Percentiles rank a stretch among this genome's conserved stretches.
phyloP scores from a whole-genome alignment of 306 rosid genomes.

The Fragaria ananassa region DNA sequence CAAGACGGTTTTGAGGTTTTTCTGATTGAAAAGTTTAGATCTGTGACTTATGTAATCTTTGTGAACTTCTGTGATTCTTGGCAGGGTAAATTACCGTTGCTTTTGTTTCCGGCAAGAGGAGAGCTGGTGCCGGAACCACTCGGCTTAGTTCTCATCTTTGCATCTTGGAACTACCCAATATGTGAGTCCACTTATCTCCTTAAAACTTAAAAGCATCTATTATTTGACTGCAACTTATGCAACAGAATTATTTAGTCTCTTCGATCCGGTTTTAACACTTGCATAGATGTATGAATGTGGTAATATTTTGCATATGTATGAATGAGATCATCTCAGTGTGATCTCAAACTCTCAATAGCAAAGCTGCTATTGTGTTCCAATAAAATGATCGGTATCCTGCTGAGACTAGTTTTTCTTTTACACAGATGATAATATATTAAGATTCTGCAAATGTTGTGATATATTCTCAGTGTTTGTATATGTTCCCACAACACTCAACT shows the following conservation, averaged over 20 bases:
- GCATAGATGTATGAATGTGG: neutral
- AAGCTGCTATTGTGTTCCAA: neutral
- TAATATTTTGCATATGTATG: neutral
- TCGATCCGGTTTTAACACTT: neutral
- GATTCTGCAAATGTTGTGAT: neutral
- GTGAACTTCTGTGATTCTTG: slow-evolving; percentile 7
- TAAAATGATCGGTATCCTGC: no score
- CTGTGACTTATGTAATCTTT: neutral
- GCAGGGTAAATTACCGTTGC: slow-evolving; percentile 51
- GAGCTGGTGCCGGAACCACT: slow-evolving; percentile 72
- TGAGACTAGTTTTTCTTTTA: neutral
- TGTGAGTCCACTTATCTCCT: slow-evolving; percentile 47
- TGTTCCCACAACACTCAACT: neutral
- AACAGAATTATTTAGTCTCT: neutral
- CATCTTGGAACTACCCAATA: slow-evolving; percentile 89
- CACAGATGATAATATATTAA: neutral
- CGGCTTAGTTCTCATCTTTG: slow-evolving; percentile 77
- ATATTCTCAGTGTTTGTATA: no score
- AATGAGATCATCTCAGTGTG: neutral
- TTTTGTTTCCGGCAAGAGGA: slow-evolving; percentile 70
- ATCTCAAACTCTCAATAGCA: neutral
- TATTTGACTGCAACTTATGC: neutral
- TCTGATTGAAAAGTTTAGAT: neutral
- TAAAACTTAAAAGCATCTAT: neutral
- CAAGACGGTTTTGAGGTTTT: neutral